These are phyloP conservation scores for Kokia cookei DNA, from an alignment of 441 rosid species.

Conservation along the genomic window DNA sequence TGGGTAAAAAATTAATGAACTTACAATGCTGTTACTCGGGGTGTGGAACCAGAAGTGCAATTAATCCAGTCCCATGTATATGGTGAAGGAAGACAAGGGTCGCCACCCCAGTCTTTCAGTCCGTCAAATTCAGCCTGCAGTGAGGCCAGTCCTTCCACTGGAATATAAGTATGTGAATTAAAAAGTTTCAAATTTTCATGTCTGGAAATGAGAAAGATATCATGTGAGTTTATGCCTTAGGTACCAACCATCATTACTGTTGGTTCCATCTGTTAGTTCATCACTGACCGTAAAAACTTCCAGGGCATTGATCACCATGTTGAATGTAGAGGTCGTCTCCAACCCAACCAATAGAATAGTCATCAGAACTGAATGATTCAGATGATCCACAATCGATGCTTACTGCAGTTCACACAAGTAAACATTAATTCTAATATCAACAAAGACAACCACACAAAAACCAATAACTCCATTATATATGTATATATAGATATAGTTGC, in stretches of 20 bases:
- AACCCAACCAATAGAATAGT: slow-evolving; percentile 22
- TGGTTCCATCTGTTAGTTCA: slow-evolving; percentile 24
- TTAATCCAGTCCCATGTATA: slow-evolving; percentile 40
- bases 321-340: slow-evolving; percentile 34
- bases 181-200: neutral
- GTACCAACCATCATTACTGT: slow-evolving; percentile 21
- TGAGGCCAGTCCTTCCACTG: slow-evolving; percentile 24
- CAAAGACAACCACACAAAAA: neutral
- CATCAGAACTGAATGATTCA: slow-evolving; percentile 13
- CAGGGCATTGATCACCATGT: slow-evolving; percentile 41
- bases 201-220: neutral
- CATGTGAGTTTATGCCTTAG: neutral
- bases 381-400: slow-evolving; percentile 58
- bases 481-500: neutral
- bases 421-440: neutral
- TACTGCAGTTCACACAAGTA: neutral
- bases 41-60: slow-evolving; percentile 20
- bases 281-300: slow-evolving; percentile 33
- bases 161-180: neutral
- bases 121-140: slow-evolving; percentile 9
- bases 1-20: neutral
- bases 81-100: slow-evolving; percentile 39
- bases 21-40: slow-evolving; percentile 38
- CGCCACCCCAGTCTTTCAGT: slow-evolving; percentile 31
- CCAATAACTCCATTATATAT: neutral